Conservation (phyloP, 805 yeast genomes). For the Hanseniaspora nectarophila region DNA sequence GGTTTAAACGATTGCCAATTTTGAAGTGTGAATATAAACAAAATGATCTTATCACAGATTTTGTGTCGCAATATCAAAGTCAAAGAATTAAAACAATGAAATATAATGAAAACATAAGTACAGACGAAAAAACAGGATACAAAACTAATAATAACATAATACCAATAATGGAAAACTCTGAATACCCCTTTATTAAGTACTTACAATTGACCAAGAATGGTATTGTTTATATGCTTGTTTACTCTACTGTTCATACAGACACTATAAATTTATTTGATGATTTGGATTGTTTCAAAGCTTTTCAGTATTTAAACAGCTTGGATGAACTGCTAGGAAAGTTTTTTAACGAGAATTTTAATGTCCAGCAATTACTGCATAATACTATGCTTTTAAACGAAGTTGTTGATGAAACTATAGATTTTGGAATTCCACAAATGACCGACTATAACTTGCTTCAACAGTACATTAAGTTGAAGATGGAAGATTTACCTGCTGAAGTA, state of each 20-base stretch:
- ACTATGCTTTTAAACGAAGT: slow-evolving; percentile 63
- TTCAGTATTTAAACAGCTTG: slow-evolving; percentile 23
- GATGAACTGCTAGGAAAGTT: slow-evolving; percentile 22
- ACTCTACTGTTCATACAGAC: slow-evolving; percentile 1
- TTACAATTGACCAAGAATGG: slow-evolving; percentile 4
- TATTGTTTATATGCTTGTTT: background rate
- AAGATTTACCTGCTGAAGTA: slow-evolving; percentile 22
- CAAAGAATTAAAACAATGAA: background rate
- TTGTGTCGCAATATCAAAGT: background rate
- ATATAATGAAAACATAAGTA: background rate
- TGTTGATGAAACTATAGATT: slow-evolving; percentile 83
- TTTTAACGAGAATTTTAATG: slow-evolving; percentile 40
- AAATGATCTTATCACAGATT: slow-evolving; percentile 6
- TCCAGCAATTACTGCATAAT: slow-evolving; percentile 33
- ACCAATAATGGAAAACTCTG: slow-evolving; percentile 1
- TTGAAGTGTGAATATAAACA: background rate
- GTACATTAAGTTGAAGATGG: slow-evolving; percentile 48
- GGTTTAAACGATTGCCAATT: slow-evolving; percentile 1
- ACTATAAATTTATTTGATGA: background rate
- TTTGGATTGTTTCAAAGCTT: slow-evolving; percentile 8
- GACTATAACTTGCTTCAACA: slow-evolving; percentile 68
- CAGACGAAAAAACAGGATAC: background rate
- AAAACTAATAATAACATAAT: background rate
- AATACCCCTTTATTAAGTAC: slow-evolving; percentile 10
- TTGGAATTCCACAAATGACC: slow-evolving; percentile 75